Evolutionary conservation across 2,329 filamentous ascomycete species (phyloP).

Genomic region (Ophiocordyceps camponoti-rufipedis): DNA sequence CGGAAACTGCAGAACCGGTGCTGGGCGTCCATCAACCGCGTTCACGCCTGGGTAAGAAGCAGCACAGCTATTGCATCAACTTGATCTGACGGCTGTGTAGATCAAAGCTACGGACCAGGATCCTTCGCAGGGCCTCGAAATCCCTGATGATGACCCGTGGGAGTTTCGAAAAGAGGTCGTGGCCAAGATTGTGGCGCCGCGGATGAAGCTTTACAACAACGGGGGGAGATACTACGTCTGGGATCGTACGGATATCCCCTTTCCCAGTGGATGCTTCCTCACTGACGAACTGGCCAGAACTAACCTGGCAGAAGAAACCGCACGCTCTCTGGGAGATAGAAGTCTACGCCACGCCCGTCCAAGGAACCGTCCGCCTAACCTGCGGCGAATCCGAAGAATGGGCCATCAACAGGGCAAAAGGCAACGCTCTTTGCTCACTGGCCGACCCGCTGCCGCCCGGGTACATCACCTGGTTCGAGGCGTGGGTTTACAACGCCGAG

Average conservation of each 20-base stretch:
- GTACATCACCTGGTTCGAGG: background rate
- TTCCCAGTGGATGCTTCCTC: too few species aligned
- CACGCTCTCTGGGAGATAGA: background rate
- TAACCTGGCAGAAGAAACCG: background rate
- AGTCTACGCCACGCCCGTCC: background rate
- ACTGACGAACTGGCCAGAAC: background rate
- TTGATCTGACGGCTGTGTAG: background rate
- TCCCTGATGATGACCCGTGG: background rate
- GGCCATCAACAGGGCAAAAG: background rate
- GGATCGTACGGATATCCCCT: background rate
- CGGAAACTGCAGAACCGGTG: background rate
- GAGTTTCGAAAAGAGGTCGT: background rate
- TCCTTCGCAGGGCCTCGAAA: background rate
- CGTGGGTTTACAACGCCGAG: background rate
- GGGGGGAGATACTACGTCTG: background rate
- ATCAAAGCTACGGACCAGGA: background rate
- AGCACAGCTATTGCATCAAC: too few species aligned
- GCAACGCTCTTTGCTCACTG: background rate
- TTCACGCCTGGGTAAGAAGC: background rate
- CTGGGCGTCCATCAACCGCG: background rate
- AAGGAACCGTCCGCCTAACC: background rate
- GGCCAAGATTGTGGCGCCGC: background rate
- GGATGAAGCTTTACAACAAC: background rate
- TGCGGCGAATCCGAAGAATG: background rate
- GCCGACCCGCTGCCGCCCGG: background rate